Conservation (phyloP, 2,329 filamentous ascomycete species). For the Salinomyces thailandicus region DNA sequence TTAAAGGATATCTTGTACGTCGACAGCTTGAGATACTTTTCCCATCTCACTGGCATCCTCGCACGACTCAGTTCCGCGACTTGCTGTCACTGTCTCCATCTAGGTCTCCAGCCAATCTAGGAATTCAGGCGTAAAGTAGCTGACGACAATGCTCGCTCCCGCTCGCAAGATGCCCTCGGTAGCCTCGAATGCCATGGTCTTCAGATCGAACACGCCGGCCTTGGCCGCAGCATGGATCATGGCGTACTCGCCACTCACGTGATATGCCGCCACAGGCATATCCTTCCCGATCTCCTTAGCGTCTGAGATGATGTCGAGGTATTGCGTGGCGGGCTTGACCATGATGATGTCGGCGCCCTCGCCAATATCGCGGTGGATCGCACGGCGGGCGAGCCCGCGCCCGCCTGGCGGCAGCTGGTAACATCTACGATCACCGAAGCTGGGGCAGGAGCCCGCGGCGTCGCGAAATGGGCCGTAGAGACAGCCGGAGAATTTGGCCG, state of each 20-base stretch:
- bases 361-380: slow-evolving; percentile 77
- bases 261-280: slow-evolving; percentile 87
- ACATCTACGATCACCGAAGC: slow-evolving; percentile 89
- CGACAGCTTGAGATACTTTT: no score
- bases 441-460: slow-evolving; percentile 80
- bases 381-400: slow-evolving; percentile 79
- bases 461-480: slow-evolving; percentile 96
- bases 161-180: slow-evolving; percentile 88
- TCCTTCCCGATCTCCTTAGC: slow-evolving; percentile 90
- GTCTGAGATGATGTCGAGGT: slow-evolving; percentile 94
- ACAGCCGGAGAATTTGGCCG: slow-evolving; percentile 93
- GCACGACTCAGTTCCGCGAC: no score
- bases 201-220: slow-evolving; percentile 91
- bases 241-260: slow-evolving; percentile 92
- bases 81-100: no score
- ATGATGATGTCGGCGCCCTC: slow-evolving; percentile 98
- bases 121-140: slow-evolving; percentile 82
- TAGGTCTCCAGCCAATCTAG: slow-evolving; percentile 47
- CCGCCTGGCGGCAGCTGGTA: slow-evolving; percentile 93
- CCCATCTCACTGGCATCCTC: no score
- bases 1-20: no score
- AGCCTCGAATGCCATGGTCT: slow-evolving; percentile 87
- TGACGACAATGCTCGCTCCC: slow-evolving; percentile 85
- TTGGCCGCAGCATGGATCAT: slow-evolving; percentile 97
- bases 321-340: slow-evolving; percentile 95